Evolutionary conservation across 192 early-diverging fungal species (phyloP), one percentile per base, ranked within the genome.

Genomic region (Chytriomyces sp.): DNA sequence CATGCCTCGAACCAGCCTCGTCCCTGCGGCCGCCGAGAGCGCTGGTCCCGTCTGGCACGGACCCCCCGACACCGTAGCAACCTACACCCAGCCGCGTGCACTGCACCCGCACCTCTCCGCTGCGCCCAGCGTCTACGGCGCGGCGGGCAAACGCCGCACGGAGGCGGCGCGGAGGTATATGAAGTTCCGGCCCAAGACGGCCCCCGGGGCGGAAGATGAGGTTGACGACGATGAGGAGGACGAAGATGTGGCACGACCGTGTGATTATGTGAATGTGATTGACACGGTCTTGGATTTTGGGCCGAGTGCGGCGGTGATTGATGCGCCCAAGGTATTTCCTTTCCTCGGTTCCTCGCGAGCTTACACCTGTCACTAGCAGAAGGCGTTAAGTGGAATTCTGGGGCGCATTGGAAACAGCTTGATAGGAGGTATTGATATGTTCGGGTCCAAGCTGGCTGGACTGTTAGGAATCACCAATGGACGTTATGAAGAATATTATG

Each of bases 401-500:
- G 39, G 55, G 5, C 52, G 54, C 2, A 10, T 74, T 12, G 64
- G 63, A 17, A 17, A 8, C 10, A 34, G 19, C 8, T 17, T 74
- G 53, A 38, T 66, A 12, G 28, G 33, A 30, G 39, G 34, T 4
- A 22, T 74, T 2, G 73, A 74, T 53, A 55, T 33, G 37, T 41
- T 59, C 12, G 73, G 73, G 8, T 22, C 12, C 25, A 55, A 65
- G 53, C 10, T 74, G n/a, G 62, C 73, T 5, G 14, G 22, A 6
- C 8, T 58, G 8, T 56, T 74, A 4, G 73, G 73, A 33, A 55
- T 65, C 28, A 66, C 53, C 1, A 38, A 74, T 12, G 59, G 60
- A 17, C 8, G 73, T 1, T 74, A 65, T 57, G 73, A 74, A 58
- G 55, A 64, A 54, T 74, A 74, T 33, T 66, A 64, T 31, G 63